phyloP scores from a whole-genome alignment of 768 basidiomycete species.

The Pleurotus platypus region DNA sequence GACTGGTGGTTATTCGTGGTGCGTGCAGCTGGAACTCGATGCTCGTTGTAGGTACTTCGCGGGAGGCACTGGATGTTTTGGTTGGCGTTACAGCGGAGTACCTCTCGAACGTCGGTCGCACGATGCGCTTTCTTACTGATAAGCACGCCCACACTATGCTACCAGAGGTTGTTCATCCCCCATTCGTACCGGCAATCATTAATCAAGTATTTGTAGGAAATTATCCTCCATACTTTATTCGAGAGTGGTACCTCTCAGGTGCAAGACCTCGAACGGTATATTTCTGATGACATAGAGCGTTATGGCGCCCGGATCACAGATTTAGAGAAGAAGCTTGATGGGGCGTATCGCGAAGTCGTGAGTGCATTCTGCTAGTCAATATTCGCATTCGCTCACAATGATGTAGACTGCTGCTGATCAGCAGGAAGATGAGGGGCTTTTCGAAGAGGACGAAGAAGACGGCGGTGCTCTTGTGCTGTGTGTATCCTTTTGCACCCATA shows the following conservation, averaged over 20 bases:
- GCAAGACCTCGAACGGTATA: constrained; percentile 79
- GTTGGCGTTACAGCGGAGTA: constrained; percentile 78
- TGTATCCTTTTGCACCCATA: not conserved
- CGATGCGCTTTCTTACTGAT: constrained; percentile 78
- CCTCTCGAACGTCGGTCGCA: constrained; percentile 80
- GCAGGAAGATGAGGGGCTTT: constrained; percentile 60
- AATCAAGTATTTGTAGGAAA: constrained; percentile 62
- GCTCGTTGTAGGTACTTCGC: constrained; percentile 57
- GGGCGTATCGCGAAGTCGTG: constrained; percentile 80
- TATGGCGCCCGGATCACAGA: constrained; percentile 76
- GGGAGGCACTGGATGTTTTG: constrained; percentile 72
- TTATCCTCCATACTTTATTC: constrained; percentile 85
- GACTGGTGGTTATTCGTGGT: constrained; percentile 8
- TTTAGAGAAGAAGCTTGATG: constrained; percentile 81
- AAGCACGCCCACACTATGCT: constrained; percentile 80
- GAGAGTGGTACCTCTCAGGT: constrained; percentile 82
- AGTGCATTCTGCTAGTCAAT: constrained; percentile 21
- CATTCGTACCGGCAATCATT: not conserved
- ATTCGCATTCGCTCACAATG: not conserved
- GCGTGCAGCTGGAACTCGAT: not conserved
- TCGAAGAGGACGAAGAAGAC: constrained; percentile 50
- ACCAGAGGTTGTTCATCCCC: constrained; percentile 60
- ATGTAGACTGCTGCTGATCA: constrained; percentile 42
- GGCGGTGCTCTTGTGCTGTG: constrained; percentile 64
- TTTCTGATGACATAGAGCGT: constrained; percentile 84